Conservation (phyloP, 192 early-diverging fungal species). For the Coemansia aciculifera region DNA sequence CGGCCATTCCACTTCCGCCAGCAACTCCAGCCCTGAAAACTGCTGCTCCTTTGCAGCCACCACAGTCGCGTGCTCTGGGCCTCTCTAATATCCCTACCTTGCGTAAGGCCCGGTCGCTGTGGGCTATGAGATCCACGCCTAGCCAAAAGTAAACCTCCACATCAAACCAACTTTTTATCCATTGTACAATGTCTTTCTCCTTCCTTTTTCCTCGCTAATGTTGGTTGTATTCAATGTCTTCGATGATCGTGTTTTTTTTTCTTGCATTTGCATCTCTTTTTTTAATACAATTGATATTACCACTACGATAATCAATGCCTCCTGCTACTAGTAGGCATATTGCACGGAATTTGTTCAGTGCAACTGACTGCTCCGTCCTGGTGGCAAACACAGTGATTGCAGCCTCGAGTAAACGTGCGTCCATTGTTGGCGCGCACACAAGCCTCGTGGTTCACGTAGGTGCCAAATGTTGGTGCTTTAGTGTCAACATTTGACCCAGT, state of each 20-base stretch:
- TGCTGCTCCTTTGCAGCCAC: not conserved
- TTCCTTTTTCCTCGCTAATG: not conserved
- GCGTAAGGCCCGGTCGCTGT: constrained; percentile 39
- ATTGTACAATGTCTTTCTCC: not conserved
- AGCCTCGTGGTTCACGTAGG: constrained; percentile 41
- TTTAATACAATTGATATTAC: not conserved
- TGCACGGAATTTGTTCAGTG: not conserved
- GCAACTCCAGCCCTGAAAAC: not conserved
- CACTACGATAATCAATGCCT: not conserved
- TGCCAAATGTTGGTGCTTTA: not conserved
- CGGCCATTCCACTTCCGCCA: constrained; percentile 41
- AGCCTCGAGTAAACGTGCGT: constrained; percentile 10
- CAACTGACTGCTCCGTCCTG: constrained; percentile 31
- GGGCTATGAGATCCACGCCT: constrained; percentile 22
- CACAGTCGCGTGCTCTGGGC: not conserved
- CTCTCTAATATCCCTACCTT: constrained; percentile 30
- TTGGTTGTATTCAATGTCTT: not conserved
- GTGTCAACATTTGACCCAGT: not conserved
- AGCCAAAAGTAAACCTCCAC: not conserved
- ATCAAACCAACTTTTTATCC: too few species aligned
- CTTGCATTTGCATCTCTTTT: constrained; percentile 9
- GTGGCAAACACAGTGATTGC: constrained; percentile 24
- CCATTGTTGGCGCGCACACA: constrained; percentile 31
- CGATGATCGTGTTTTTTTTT: not conserved
- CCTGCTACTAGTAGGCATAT: not conserved